These are phyloP conservation scores for Suillus hirtellus DNA, from an alignment of 768 basidiomycete species.

Conservation along the genomic window DNA sequence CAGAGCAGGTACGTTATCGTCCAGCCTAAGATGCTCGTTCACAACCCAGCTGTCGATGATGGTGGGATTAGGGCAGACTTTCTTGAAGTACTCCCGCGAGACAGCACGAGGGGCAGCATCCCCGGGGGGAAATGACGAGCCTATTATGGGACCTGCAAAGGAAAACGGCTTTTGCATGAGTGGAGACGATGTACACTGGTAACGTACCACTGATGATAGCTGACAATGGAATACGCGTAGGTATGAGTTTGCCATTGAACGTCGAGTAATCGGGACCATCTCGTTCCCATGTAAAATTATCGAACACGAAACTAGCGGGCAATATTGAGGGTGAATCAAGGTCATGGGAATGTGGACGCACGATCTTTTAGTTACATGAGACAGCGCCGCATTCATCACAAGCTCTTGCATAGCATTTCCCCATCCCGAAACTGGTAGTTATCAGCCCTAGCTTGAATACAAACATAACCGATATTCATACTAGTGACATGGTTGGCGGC, in stretches of 20 bases:
- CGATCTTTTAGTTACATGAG: constrained; percentile 47
- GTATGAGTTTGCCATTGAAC: constrained; percentile 51
- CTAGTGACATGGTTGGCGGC: constrained; percentile 48
- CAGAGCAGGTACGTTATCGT: constrained; percentile 31
- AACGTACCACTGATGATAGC: constrained; percentile 50
- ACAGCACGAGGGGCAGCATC: constrained; percentile 46
- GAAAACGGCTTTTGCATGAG: not conserved
- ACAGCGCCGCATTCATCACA: constrained; percentile 50
- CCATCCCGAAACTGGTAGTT: constrained; percentile 51
- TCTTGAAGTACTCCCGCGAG: constrained; percentile 43
- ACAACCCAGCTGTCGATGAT: constrained; percentile 31
- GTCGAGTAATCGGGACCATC: constrained; percentile 42
- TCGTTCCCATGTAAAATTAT: constrained; percentile 58
- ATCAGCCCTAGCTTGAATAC: not conserved
- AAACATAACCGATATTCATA: constrained; percentile 18
- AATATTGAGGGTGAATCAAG: not conserved
- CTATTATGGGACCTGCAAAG: constrained; percentile 43
- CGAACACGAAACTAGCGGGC: constrained; percentile 49
- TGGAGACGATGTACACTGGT: not conserved
- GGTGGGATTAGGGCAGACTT: constrained; percentile 47
- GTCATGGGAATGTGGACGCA: constrained; percentile 32
- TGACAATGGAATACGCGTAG: constrained; percentile 55
- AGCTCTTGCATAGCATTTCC: constrained; percentile 64
- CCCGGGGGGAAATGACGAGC: constrained; percentile 38
- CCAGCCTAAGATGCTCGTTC: constrained; percentile 20